A percentile compares a stretch with the other conserved stretches of the same genome.
Evolutionary conservation across 164 flowering plant genomes (phyloP).

Genomic region (Saururus chinensis): DNA sequence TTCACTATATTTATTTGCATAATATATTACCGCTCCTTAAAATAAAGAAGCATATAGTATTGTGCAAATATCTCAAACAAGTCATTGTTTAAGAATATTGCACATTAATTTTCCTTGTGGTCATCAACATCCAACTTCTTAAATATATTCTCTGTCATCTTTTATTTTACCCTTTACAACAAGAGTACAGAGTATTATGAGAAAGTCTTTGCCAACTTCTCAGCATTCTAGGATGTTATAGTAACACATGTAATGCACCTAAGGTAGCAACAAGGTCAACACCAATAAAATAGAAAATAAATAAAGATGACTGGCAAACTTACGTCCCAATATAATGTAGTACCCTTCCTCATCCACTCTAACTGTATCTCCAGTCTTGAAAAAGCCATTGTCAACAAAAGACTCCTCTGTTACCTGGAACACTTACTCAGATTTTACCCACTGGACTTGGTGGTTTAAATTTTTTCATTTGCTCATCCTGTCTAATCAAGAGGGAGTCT

Average conservation of each 20-base stretch:
- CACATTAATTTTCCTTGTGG: too few relatives aligned
- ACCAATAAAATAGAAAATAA: background rate
- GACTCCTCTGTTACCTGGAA: slow-evolving; percentile 77
- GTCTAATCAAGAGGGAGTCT: too few relatives aligned
- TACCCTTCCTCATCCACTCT: slow-evolving; percentile 93
- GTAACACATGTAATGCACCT: background rate
- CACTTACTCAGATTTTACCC: background rate
- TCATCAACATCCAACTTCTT: too few relatives aligned
- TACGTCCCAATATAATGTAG: slow-evolving; percentile 92
- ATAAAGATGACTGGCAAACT: slow-evolving; percentile 15
- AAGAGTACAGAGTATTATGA: background rate
- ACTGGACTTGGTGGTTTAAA: background rate
- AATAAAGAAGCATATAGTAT: too few relatives aligned
- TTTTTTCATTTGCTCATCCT: background rate
- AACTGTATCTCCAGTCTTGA: slow-evolving; percentile 92
- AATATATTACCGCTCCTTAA: too few relatives aligned
- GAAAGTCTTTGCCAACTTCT: background rate
- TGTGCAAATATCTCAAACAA: too few relatives aligned
- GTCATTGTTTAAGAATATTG: too few relatives aligned
- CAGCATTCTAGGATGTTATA: background rate
- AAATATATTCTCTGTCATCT: too few relatives aligned
- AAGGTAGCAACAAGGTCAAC: background rate
- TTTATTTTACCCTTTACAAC: too few relatives aligned
- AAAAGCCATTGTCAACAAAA: slow-evolving; percentile 75
- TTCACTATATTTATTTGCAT: too few relatives aligned